phyloP scores from a whole-genome alignment of 805 yeast genomes.

The Pichia paraexigua region DNA sequence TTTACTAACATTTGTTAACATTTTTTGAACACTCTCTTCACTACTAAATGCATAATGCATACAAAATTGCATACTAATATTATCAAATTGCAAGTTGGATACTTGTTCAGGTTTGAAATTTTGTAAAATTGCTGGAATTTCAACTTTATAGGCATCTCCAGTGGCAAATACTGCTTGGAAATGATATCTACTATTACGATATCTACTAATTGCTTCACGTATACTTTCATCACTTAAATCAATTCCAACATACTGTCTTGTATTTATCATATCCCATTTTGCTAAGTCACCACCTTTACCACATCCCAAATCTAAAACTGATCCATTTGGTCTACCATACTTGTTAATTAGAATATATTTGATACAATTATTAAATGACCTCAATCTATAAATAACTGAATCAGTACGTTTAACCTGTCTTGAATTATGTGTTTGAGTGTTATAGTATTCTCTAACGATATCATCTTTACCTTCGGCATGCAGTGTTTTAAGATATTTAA shows the following conservation, averaged over 20 bases:
- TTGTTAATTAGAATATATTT: constrained; percentile 79
- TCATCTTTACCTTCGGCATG: constrained; percentile 41
- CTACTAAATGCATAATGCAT: constrained; percentile 91
- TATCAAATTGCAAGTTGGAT: constrained; percentile 66
- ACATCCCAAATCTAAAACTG: constrained; percentile 82
- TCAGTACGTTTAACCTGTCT: constrained; percentile 53
- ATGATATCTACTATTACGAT: constrained; percentile 39
- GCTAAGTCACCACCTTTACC: constrained; percentile 97
- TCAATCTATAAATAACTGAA: constrained; percentile 78
- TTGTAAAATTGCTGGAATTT: constrained; percentile 58
- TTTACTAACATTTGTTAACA: constrained; percentile 67
- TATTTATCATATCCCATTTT: constrained; percentile 72
- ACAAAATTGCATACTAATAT: constrained; percentile 86
- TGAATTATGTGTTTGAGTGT: constrained; percentile 68
- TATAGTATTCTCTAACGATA: constrained; percentile 76
- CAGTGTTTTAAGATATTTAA: constrained; percentile 25
- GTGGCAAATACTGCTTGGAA: constrained; percentile 67
- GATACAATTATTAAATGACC: constrained; percentile 87
- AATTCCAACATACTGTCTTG: constrained; percentile 77
- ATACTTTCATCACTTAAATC: constrained; percentile 89
- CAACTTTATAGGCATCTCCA: constrained; percentile 80
- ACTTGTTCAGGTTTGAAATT: constrained; percentile 53
- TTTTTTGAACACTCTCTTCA: constrained; percentile 66
- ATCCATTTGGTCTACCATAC: constrained; percentile 44
- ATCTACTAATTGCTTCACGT: constrained; percentile 75